These are phyloP conservation scores for Corylus avellana DNA, from an alignment of 306 rosid species.

Conservation along the genomic window DNA sequence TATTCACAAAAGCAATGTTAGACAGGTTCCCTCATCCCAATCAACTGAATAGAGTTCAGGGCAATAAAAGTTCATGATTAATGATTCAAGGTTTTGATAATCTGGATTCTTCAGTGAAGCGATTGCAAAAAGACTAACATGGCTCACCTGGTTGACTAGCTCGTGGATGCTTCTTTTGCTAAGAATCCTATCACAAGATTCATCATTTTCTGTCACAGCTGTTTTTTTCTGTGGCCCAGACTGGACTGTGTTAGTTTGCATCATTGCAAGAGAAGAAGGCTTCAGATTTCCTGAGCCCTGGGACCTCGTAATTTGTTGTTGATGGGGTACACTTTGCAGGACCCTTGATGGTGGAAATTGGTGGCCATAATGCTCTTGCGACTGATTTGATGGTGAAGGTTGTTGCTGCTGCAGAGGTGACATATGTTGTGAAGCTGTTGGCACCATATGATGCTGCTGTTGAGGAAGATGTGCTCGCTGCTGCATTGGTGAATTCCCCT, in stretches of 20 bases:
- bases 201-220: conserved; percentile 57
- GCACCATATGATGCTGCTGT: conserved; percentile 44
- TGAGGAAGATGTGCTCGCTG: conserved; percentile 70
- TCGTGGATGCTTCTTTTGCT: conserved; percentile 91
- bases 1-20: background rate
- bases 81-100: background rate
- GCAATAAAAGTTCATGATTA: background rate
- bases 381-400: conserved; percentile 59
- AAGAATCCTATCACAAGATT: conserved; percentile 70
- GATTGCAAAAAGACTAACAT: conserved; percentile 11
- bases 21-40: background rate
- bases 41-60: background rate
- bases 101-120: background rate
- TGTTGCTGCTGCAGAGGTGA: conserved; percentile 43
- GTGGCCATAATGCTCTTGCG: conserved; percentile 66
- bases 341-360: conserved; percentile 61
- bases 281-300: conserved; percentile 63
- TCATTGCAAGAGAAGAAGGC: conserved; percentile 51
- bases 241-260: conserved; percentile 57
- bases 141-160: conserved; percentile 73
- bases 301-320: conserved; percentile 64
- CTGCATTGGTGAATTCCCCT: conserved; percentile 59
- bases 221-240: conserved; percentile 50
- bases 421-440: conserved; percentile 26
- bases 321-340: conserved; percentile 59